These are phyloP conservation scores for Fusarium sororula DNA, from an alignment of 2,329 filamentous ascomycete genomes.

Conservation along the genomic window DNA sequence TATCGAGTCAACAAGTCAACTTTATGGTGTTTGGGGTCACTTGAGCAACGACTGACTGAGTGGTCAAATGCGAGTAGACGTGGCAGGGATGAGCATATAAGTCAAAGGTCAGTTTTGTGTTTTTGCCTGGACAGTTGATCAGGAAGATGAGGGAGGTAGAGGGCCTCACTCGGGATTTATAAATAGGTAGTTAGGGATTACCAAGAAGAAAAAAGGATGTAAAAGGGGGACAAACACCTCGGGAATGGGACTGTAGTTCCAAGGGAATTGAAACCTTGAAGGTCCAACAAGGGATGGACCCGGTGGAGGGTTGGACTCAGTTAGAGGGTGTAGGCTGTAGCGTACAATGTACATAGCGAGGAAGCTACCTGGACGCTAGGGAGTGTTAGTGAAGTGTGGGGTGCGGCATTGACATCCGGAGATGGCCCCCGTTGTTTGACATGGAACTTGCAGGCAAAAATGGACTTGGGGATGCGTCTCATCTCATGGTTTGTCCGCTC, in stretches of 20 bases:
- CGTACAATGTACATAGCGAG: background rate
- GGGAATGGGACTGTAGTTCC: conserved; percentile 12
- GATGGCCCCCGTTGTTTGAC: conserved; percentile 21
- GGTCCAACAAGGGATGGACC: background rate
- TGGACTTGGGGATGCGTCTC: conserved; percentile 8
- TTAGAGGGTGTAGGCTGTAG: background rate
- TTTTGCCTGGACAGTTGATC: conserved; percentile 15
- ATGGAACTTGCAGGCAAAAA: background rate
- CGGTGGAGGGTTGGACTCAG: background rate
- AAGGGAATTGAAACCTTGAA: conserved; percentile 29
- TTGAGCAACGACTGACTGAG: conserved; percentile 21
- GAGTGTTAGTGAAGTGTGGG: conserved; percentile 23
- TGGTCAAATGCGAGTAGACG: conserved; percentile 26
- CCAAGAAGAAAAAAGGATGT: conserved; percentile 2
- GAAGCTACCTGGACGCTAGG: background rate
- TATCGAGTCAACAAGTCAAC: background rate
- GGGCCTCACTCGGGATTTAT: conserved; percentile 28
- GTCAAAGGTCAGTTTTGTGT: conserved; percentile 9
- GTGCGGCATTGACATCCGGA: conserved; percentile 38
- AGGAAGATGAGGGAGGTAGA: background rate
- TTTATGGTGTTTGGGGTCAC: conserved; percentile 17
- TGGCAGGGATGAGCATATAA: conserved; percentile 25
- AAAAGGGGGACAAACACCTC: conserved; percentile 25
- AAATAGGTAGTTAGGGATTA: background rate
- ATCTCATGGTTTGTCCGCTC: conserved; percentile 18